A percentile compares a stretch with the other conserved stretches of the same genome.
Conservation (phyloP, 2,329 filamentous ascomycete genomes). For the Ophiostoma sp. region DNA sequence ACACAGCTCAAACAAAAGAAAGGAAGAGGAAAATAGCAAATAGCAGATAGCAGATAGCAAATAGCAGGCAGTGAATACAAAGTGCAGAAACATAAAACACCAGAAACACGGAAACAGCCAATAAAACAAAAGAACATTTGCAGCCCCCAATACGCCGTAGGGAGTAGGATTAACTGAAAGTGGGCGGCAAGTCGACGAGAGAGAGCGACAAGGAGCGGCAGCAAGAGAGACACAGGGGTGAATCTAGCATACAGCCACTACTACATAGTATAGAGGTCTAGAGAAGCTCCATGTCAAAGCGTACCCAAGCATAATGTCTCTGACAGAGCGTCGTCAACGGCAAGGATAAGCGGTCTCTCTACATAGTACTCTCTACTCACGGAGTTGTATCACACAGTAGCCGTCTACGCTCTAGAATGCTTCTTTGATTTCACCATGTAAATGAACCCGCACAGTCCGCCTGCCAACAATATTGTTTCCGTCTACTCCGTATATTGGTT, state of each 20-base stretch:
- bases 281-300: neutral
- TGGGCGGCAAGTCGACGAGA: neutral
- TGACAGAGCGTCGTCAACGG: slow-evolving; percentile 8
- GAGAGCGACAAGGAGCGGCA: neutral
- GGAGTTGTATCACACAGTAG: too few species aligned
- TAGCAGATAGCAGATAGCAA: neutral
- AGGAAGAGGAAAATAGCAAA: neutral
- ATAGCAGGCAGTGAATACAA: neutral
- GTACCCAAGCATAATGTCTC: neutral
- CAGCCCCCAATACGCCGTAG: neutral
- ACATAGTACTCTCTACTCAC: neutral
- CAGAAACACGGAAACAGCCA: slow-evolving; percentile 4
- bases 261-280: too few species aligned
- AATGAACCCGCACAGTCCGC: neutral
- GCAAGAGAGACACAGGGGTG: neutral
- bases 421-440: neutral
- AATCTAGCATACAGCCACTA: neutral
- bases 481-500: neutral
- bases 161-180: neutral
- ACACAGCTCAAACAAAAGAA: neutral
- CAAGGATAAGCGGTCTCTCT: slow-evolving; percentile 6
- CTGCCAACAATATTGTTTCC: neutral
- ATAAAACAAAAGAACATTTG: neutral
- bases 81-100: neutral
- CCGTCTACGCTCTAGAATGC: neutral